Conservation (phyloP, 163 green algal genomes). For the Chlamydomonas reinhardtii region DNA sequence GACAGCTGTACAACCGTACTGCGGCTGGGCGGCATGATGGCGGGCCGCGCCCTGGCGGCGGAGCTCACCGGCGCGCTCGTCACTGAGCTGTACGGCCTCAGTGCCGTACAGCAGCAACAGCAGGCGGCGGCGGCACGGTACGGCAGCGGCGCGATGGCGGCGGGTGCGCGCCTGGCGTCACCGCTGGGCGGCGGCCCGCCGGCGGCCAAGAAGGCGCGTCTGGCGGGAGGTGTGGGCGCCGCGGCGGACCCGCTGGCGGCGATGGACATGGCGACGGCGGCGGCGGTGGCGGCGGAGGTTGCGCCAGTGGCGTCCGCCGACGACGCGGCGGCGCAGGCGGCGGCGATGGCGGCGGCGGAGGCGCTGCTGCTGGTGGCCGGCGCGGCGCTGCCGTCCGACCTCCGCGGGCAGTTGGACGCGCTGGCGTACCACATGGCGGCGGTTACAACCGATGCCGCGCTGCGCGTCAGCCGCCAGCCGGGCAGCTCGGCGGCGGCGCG, state of each 20-base stretch:
- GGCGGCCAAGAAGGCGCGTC: constrained; percentile 40
- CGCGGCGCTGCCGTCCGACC: constrained; percentile 1
- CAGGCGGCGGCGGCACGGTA: neutral
- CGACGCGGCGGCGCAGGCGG: constrained; percentile 24
- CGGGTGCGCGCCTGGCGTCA: too few relatives aligned
- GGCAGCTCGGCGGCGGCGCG: neutral
- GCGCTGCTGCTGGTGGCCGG: constrained; percentile 37
- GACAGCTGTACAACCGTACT: neutral
- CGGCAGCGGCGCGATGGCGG: neutral
- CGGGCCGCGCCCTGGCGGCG: constrained; percentile 3
- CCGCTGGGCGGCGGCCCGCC: neutral
- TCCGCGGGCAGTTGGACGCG: constrained; percentile 28
- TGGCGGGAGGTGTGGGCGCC: neutral
- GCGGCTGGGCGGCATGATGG: neutral
- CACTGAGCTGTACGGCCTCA: constrained; percentile 49
- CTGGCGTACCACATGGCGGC: constrained; percentile 46
- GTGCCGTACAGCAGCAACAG: constrained; percentile 38
- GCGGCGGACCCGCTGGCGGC: constrained; percentile 14
- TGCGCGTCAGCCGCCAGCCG: neutral
- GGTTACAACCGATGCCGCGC: constrained; percentile 1
- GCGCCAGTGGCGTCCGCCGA: constrained; percentile 23
- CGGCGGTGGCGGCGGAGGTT: constrained; percentile 10
- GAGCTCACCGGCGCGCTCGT: constrained; percentile 4
- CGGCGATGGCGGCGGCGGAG: constrained; percentile 21
- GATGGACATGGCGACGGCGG: constrained; percentile 20